Evolutionary conservation across 2,329 filamentous ascomycete genomes (phyloP).

Genomic region (Talaromyces sp.): DNA sequence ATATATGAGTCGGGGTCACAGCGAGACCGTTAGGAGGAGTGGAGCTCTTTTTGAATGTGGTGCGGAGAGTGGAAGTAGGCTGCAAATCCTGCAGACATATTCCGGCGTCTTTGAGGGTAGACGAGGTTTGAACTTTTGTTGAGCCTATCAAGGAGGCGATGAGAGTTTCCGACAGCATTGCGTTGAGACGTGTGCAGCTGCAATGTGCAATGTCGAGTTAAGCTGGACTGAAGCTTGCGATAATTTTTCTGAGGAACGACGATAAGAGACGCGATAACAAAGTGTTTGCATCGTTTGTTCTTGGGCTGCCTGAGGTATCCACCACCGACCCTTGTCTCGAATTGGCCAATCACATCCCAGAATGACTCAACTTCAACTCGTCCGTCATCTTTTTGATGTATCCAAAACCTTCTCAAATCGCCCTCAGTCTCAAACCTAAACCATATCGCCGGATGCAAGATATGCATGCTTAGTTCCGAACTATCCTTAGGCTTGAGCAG

Average conservation of each 20-base stretch:
- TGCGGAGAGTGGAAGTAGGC: constrained; percentile 69
- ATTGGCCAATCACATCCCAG: not conserved
- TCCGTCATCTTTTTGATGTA: not conserved
- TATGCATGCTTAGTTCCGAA: constrained; percentile 8
- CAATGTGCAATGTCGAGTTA: not conserved
- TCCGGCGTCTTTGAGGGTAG: constrained; percentile 69
- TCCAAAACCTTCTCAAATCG: constrained; percentile 2
- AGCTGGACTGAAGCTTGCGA: constrained; percentile 11
- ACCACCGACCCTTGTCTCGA: not conserved
- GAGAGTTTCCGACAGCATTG: constrained; percentile 50
- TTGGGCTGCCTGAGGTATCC: not conserved
- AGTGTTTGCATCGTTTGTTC: constrained; percentile 28
- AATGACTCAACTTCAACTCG: not conserved
- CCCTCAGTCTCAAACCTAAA: not conserved
- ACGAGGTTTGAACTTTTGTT: constrained; percentile 42
- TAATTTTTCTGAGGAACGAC: constrained; percentile 10
- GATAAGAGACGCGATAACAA: constrained; percentile 17
- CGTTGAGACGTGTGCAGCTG: constrained; percentile 17
- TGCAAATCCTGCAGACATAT: constrained; percentile 83
- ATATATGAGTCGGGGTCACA: constrained; percentile 76
- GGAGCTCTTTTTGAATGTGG: constrained; percentile 88
- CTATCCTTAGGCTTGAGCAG: constrained; percentile 8
- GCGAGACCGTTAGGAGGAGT: constrained; percentile 75
- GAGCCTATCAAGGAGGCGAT: constrained; percentile 44
- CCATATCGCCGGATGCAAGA: constrained; percentile 8